Evolutionary conservation across 2,329 filamentous ascomycete genomes (phyloP), one percentile per base, ranked within the genome.

Genomic region (Emmonsiellopsis sp.): DNA sequence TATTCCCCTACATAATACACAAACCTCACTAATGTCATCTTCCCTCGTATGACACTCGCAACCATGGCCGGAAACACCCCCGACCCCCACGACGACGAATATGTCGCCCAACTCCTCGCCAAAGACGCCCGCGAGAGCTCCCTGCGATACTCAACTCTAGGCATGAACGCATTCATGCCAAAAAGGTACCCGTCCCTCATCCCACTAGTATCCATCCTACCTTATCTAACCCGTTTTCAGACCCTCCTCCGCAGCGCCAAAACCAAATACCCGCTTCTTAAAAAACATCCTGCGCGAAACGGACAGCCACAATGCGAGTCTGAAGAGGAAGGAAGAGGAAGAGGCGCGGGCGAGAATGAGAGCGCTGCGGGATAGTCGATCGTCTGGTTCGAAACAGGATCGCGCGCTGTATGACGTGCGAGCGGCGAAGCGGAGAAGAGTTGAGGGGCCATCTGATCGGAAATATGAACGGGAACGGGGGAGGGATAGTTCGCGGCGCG

Each of bases 211-310:
- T 20, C 32, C 2, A 26, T 9, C 7, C 13, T 26, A 20, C 11
- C 15, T 15, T 20, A 20, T 34, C 30, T 41, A 51, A 53, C 50
- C 26, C 44, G 43, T 49, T 50, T 20, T 11, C 69, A 89, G 82
- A 63, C 81, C 84, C 54, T 71, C 79, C 45, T 80, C 80, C 60
- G 81, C 84, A 51, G 81, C 79, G 58, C 89, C 88, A 0, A 96
- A 92, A 67, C 91, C 92, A 2, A 97, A 98, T 64, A 96, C 88
- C 0, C 81, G 87, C 35, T 97, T 97, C 66, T 74, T 98, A 42
- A 84, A 84, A 54, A 86, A 93, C 63, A 87, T 97, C 54, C 89
- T 98, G 57, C 86, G 85, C 58, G 87, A 93, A 60, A 94, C 89
- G 7, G 87, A 94, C 62, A 86, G 72, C 52, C 92, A 98, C 71